Base-by-base conservation (phyloP, 148 eudicot species). In the Camellia lanceoleosa region DNA sequence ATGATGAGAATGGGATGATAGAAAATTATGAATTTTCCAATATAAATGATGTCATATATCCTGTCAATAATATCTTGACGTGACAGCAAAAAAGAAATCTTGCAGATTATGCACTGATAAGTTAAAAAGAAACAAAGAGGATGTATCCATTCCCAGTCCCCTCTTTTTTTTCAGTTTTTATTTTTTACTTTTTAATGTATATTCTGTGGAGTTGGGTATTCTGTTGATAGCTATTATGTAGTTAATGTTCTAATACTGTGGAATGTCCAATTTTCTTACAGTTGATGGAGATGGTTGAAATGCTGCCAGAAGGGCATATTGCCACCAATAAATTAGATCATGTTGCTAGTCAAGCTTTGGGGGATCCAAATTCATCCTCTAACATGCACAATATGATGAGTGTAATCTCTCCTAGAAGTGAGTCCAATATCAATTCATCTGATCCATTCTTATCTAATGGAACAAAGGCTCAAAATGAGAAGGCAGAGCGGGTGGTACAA, bases 271-370 rank as follows among this genome's bases (percentile, higher is more conserved):
- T 84, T 44, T 79, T 76, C 41, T 76, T 54, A 68, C 91, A 94
- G 98, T 88, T 94, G 76, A 94, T 91, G 83, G 97, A 91, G 81
- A 90, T 86, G 87, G 81, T 89, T 84, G 93, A 82, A 62, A 86
- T 82, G 76, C 84, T 80, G 49, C 81, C 86, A 41, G 87, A 88
- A 71, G 87, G 82, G 63, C 85, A 75, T 62, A 62, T 59, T 55
- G 78, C 84, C 75, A 80, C 77, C 77, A 86, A 77, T 80, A 85
- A 87, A 63, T 78, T 82, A 63, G 89, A 82, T 47, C 74, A 68
- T 78, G 67, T 70, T 2, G 58, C 62, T 70, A 87, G 82, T 69
- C 80, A 83, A 46, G 69, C 73, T 19, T 87, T 76, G 66, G 79
- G 59, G 63, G 83, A 84, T 73, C 44, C 82, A 23, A 80, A 62